Base-by-base conservation (phyloP, 2,329 filamentous ascomycete species). In the Talaromyces rugulosus region DNA sequence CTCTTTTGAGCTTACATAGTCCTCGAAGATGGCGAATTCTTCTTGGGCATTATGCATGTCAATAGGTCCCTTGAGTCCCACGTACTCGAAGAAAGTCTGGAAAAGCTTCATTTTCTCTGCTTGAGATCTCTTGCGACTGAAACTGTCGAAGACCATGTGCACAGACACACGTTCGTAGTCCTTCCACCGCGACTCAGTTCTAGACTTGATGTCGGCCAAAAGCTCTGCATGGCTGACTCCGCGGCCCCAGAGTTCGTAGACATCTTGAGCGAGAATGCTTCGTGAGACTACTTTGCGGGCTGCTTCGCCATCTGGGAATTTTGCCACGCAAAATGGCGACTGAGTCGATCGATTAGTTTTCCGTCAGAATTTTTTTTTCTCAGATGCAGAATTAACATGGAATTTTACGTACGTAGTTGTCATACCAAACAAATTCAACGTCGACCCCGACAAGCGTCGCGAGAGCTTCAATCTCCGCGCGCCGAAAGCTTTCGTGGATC, bases 171-270 rank as follows among this genome's bases (percentile, higher is more conserved):
- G 73, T 62, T 81, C 78, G 76, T 92, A 96, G 9, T 78, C 68
- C 0, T 80, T 68, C 92, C 92, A 96, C 62, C 87, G 79, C 59
- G 86, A 78, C 3, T 82, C 69, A 0, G 90, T 89, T 44, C 80
- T 79, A 7, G 71, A 71, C 64, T 81, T 83, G 62, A 96, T 82
- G 60, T 86, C 83, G 53, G 79, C 76, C 71, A 96, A 91, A 2
- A 97, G 82, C 52, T 83, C 80, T 2, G 86, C 78, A 69, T 96
- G 88, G 53, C 82, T 87, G 11, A 78, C 70, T 14, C 89, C 93
- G 40, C 81, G 79, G 18, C 90, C 94, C 94, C 95, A 98, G 65
- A 97, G 85, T 72, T 96, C 92, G 78, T 95, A 91, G 66, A 98
- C 90, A 53, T 86, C 87, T 76, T 92, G 90, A 28, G 87, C 86